phyloP scores from a whole-genome alignment of 345 rosid species.

The Murraya paniculata region DNA sequence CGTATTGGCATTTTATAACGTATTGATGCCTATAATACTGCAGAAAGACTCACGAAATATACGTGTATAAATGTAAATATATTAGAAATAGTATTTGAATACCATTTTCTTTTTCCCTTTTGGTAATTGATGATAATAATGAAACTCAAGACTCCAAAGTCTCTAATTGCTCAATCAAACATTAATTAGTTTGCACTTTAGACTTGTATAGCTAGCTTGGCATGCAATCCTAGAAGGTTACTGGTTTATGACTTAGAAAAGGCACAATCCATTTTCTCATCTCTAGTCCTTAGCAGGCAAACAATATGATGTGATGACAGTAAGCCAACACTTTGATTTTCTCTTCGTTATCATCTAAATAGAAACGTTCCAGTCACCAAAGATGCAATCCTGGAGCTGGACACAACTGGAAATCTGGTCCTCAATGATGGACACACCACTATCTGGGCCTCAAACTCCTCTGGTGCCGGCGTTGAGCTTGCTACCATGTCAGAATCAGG shows the following conservation, averaged over 20 bases:
- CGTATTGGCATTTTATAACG: too few species aligned
- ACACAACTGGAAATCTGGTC: conserved; percentile 66
- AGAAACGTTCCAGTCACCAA: conserved; percentile 79
- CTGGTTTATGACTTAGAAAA: conserved; percentile 10
- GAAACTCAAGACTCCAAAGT: too few species aligned
- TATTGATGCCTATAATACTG: too few species aligned
- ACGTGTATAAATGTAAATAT: too few species aligned
- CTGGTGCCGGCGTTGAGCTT: conserved; percentile 41
- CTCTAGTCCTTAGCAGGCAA: conserved; percentile 26
- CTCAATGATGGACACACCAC: conserved; percentile 47
- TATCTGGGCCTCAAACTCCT: conserved; percentile 78
- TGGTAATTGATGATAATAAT: too few species aligned
- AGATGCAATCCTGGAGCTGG: conserved; percentile 69
- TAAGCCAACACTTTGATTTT: conserved; percentile 24
- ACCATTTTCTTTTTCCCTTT: too few species aligned
- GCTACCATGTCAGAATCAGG: conserved; percentile 81
- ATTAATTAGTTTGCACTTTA: too few species aligned
- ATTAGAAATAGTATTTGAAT: too few species aligned
- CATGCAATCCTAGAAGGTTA: neutral
- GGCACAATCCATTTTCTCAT: conserved; percentile 5
- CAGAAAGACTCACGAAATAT: too few species aligned
- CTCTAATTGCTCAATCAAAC: too few species aligned
- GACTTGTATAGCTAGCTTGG: too few species aligned
- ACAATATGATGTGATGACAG: conserved; percentile 17
- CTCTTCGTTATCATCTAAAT: conserved; percentile 50